Evolutionary conservation across 2,329 filamentous ascomycete genomes (phyloP).

Genomic region (Cordyceps militaris): DNA sequence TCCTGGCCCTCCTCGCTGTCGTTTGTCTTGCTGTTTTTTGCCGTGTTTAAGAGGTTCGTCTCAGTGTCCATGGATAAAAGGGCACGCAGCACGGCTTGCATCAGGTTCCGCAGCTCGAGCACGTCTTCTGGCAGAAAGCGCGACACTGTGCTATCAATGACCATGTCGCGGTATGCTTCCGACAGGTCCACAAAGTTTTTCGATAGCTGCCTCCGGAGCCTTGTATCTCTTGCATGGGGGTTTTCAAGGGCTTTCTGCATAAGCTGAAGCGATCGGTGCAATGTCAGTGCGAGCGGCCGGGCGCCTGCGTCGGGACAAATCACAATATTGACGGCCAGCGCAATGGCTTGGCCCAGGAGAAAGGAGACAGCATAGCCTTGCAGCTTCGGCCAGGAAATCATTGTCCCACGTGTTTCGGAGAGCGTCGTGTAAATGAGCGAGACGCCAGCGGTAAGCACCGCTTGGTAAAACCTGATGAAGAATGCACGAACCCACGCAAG

Average conservation of each 20-base stretch:
- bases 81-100: slow-evolving; percentile 48
- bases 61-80: slow-evolving; percentile 46
- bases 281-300: slow-evolving; percentile 39
- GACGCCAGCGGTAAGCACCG: slow-evolving; percentile 48
- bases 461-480: slow-evolving; percentile 49
- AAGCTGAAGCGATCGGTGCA: slow-evolving; percentile 39
- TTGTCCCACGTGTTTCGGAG: slow-evolving; percentile 36
- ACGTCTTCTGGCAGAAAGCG: slow-evolving; percentile 45
- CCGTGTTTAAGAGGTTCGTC: slow-evolving; percentile 36
- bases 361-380: slow-evolving; percentile 49
- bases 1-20: slow-evolving; percentile 8
- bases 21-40: slow-evolving; percentile 16
- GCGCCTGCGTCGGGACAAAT: slow-evolving; percentile 51
- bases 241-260: slow-evolving; percentile 35
- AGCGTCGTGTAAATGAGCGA: slow-evolving; percentile 47
- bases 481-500: slow-evolving; percentile 48
- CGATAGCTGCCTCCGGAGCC: slow-evolving; percentile 37
- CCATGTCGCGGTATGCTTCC: slow-evolving; percentile 48
- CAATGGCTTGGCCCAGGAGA: slow-evolving; percentile 47
- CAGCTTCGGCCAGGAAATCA: slow-evolving; percentile 43
- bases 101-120: slow-evolving; percentile 42
- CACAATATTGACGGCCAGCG: slow-evolving; percentile 39
- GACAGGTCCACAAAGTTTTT: slow-evolving; percentile 50
- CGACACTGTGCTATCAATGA: slow-evolving; percentile 49
- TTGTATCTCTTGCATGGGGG: slow-evolving; percentile 23